These are phyloP conservation scores for Fragosphaeria purpurea DNA, from an alignment of 2,329 filamentous ascomycete genomes.

Conservation along the genomic window DNA sequence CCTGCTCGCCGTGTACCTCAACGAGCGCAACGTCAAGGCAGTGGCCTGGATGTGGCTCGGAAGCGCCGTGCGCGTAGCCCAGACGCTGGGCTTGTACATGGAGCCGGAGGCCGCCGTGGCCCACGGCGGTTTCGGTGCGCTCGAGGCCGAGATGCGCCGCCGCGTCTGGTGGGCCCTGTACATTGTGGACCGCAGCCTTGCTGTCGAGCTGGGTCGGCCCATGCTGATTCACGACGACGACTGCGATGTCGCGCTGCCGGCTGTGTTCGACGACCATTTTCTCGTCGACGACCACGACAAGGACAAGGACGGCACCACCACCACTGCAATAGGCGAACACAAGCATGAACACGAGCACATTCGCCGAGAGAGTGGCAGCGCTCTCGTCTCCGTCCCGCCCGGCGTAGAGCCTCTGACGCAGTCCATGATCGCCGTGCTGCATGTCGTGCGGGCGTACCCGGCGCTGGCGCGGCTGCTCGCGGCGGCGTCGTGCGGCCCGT, in stretches of 20 bases:
- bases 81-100: constrained; percentile 72
- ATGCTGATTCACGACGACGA: constrained; percentile 78
- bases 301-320: not conserved
- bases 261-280: constrained; percentile 66
- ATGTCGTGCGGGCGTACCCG: constrained; percentile 69
- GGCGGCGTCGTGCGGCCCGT: not conserved
- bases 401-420: constrained; percentile 50
- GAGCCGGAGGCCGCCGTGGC: constrained; percentile 58
- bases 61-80: constrained; percentile 62
- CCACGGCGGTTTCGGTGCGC: constrained; percentile 29
- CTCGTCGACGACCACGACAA: constrained; percentile 43
- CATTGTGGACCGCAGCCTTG: constrained; percentile 71
- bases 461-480: constrained; percentile 56
- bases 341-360: too few species aligned
- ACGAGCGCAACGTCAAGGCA: constrained; percentile 78
- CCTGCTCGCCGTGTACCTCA: constrained; percentile 67
- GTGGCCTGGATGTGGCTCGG: constrained; percentile 82
- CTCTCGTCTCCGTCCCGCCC: constrained; percentile 35
- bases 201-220: constrained; percentile 71
- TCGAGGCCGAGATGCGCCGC: constrained; percentile 78
- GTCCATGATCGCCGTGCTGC: constrained; percentile 67
- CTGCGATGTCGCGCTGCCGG: constrained; percentile 74
- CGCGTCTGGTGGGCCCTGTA: constrained; percentile 94
- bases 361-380: too few species aligned
- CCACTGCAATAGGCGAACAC: constrained; percentile 12